Base-by-base conservation (phyloP, 306 rosid species). In the Begonia loranthoides region DNA sequence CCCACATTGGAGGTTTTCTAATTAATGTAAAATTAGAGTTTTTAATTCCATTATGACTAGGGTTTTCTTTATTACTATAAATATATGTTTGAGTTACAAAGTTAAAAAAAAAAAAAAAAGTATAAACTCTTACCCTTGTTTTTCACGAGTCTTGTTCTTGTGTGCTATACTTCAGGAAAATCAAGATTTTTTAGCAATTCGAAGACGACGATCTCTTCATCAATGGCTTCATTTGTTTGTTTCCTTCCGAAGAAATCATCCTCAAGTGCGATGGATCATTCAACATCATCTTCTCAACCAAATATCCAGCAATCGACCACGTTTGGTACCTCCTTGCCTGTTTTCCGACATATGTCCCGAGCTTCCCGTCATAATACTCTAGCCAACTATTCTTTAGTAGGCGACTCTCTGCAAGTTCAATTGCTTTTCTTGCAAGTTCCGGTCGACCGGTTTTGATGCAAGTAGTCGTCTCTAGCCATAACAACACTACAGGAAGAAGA, bases 201-300 rank as follows among this genome's bases (percentile, higher is more conserved):
- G 93, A 86, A 50, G 95, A 86, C 41, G 87, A 67, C 2, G 93
- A 86, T 79, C 95, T 76, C 73, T 60, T 82, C 62, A 86, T 62
- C 60, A 75, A 63, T 14, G 93, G 95, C 66, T 86, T 86, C 95
- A 82, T 86, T 60, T 76, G 93, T 66, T 74, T 86, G 74, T 79
- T 93, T 66, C 82, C 95, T 82, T 86, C 95, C 15, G 79, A 84
- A 17, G 95, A 82, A 59, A 86, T 82, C 95, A 86, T 86, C n/a
- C 95, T 93, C 77, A 82, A 58, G 64, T 86, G 95, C 0, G 95
- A 86, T 6, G 95, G 95, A 59, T 86, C n/a, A n/a, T n/a, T n/a
- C n/a, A n/a, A n/a, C n/a, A 86, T 58, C 95, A 86, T 86, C 74
- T 86, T 86, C 21, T 93, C 95, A 51, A 86, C 95, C 57, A 86